phyloP scores from a whole-genome alignment of 768 basidiomycete species.

The Russula earlei region DNA sequence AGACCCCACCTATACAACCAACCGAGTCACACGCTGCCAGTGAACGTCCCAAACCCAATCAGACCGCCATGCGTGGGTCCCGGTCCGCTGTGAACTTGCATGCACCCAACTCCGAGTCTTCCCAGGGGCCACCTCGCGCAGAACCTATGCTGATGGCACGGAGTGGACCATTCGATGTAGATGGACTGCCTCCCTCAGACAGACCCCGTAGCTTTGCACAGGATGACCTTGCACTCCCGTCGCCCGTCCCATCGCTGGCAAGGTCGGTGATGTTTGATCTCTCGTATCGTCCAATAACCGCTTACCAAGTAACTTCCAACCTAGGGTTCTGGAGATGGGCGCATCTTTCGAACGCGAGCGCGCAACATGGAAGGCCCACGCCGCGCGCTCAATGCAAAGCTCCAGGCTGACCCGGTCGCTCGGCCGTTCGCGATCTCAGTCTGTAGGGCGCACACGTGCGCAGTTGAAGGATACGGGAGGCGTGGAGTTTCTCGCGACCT shows the following conservation, averaged over 20 bases:
- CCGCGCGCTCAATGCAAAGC: slow-evolving; percentile 55
- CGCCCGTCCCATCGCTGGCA: slow-evolving; percentile 48
- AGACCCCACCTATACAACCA: not conserved
- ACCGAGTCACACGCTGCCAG: not conserved
- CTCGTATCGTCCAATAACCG: not conserved
- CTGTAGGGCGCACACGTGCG: slow-evolving; percentile 31
- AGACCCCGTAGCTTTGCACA: slow-evolving; percentile 52
- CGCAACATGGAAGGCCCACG: slow-evolving; percentile 55
- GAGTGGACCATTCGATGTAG: not conserved
- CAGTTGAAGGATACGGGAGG: slow-evolving; percentile 25
- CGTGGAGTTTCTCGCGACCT: slow-evolving; percentile 55
- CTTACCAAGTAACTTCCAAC: not conserved
- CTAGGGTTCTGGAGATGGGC: slow-evolving; percentile 61
- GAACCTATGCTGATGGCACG: slow-evolving; percentile 8
- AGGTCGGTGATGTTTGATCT: slow-evolving; percentile 27
- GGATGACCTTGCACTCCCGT: slow-evolving; percentile 50
- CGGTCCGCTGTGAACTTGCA: slow-evolving; percentile 4
- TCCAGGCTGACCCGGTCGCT: slow-evolving; percentile 45
- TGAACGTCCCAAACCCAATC: not conserved
- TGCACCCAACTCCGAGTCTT: not conserved
- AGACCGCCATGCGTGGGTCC: not conserved
- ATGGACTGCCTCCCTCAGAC: slow-evolving; percentile 1
- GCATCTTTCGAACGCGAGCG: slow-evolving; percentile 53
- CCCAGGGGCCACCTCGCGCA: slow-evolving; percentile 15
- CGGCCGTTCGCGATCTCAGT: slow-evolving; percentile 55